Conservation (phyloP, 495 filamentous ascomycete genomes). For the Penicillium pulvis region DNA sequence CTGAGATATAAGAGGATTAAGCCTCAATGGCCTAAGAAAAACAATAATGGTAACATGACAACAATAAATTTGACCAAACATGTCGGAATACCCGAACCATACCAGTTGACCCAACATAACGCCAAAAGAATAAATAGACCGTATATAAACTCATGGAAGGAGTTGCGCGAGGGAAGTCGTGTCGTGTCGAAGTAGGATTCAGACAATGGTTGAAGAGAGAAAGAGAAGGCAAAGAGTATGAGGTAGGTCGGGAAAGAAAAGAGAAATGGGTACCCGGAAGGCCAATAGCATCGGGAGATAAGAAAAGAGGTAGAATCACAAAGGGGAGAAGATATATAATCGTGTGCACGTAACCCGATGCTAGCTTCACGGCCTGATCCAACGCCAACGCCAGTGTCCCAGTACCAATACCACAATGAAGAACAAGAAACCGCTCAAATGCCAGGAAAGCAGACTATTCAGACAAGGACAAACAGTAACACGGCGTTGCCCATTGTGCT, state of each 20-base stretch:
- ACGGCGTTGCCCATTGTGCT: slow-evolving; percentile 43
- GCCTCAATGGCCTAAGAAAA: slow-evolving; percentile 4
- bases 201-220: slow-evolving; percentile 6
- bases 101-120: slow-evolving; percentile 19
- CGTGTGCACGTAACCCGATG: slow-evolving; percentile 33
- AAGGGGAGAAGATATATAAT: slow-evolving; percentile 24
- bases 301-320: slow-evolving; percentile 24
- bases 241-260: slow-evolving; percentile 6
- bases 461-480: slow-evolving; percentile 46
- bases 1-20: slow-evolving; percentile 6
- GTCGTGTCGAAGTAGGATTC: slow-evolving; percentile 12
- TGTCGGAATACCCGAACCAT: slow-evolving; percentile 10
- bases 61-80: slow-evolving; percentile 11
- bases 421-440: slow-evolving; percentile 25
- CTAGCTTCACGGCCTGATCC: slow-evolving; percentile 16
- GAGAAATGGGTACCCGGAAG: slow-evolving; percentile 4
- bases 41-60: slow-evolving; percentile 1
- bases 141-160: slow-evolving; percentile 21
- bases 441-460: slow-evolving; percentile 30
- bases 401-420: slow-evolving; percentile 21
- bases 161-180: slow-evolving; percentile 15
- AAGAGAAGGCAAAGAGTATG: not conserved
- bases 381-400: slow-evolving; percentile 30
- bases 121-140: slow-evolving; percentile 18
- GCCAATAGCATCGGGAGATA: slow-evolving; percentile 10